Evolutionary conservation across 192 early-diverging fungal species (phyloP).

Genomic region (Coemansia sp.): DNA sequence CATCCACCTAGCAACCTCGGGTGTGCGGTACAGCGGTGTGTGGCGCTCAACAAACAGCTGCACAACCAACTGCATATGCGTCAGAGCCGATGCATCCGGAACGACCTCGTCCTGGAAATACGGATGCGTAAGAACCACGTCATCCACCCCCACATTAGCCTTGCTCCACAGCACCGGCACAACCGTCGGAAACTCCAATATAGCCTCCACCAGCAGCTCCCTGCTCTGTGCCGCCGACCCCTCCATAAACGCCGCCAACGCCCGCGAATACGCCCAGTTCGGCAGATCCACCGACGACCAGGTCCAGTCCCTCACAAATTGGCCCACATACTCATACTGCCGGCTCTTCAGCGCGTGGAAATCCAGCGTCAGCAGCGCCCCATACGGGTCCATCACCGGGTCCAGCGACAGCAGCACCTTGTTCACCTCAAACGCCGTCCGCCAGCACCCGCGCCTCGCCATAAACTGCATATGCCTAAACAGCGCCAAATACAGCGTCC

Average conservation of each 20-base stretch:
- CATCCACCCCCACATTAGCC: constrained; percentile 59
- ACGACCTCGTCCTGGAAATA: constrained; percentile 55
- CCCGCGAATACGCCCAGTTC: constrained; percentile 74
- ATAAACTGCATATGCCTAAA: constrained; percentile 84
- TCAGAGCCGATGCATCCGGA: constrained; percentile 38
- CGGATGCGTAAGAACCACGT: constrained; percentile 52
- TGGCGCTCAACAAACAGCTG: constrained; percentile 73
- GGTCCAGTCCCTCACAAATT: constrained; percentile 48
- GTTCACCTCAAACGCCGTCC: constrained; percentile 87
- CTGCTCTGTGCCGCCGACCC: constrained; percentile 14
- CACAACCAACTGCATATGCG: constrained; percentile 63
- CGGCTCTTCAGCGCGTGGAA: constrained; percentile 79
- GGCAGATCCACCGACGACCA: constrained; percentile 54
- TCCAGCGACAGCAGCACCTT: constrained; percentile 75
- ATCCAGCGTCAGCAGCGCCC: constrained; percentile 76
- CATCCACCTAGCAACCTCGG: constrained; percentile 60
- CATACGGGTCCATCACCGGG: constrained; percentile 72
- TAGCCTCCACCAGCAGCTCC: constrained; percentile 64
- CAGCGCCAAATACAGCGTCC: constrained; percentile 78
- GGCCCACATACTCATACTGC: constrained; percentile 64
- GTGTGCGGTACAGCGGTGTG: constrained; percentile 80
- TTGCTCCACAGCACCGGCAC: constrained; percentile 66
- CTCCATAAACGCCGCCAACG: constrained; percentile 71
- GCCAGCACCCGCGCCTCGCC: constrained; percentile 88
- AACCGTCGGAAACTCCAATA: constrained; percentile 68